phyloP scores from a whole-genome alignment of 768 basidiomycete genomes.

The Termitomyces sp. region DNA sequence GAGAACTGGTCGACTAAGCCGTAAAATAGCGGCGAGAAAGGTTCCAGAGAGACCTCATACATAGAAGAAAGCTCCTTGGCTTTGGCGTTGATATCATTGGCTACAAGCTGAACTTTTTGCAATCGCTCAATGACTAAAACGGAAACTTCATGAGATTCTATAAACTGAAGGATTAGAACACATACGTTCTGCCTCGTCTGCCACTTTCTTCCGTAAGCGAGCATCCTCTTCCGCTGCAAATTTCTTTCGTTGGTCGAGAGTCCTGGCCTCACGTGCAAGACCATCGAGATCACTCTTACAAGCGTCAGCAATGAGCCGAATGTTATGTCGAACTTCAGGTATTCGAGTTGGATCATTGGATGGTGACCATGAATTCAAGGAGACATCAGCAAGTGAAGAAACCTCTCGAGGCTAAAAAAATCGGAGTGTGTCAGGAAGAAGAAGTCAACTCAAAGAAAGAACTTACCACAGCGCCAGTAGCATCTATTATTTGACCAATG shows the following conservation, averaged over 20 bases:
- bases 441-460: background rate
- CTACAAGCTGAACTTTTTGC: constrained; percentile 71
- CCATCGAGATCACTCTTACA: constrained; percentile 85
- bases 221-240: constrained; percentile 69
- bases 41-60: constrained; percentile 71
- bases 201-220: constrained; percentile 63
- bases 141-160: background rate
- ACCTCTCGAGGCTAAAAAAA: constrained; percentile 75
- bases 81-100: constrained; percentile 64
- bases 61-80: constrained; percentile 60
- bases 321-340: constrained; percentile 96
- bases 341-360: constrained; percentile 84
- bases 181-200: constrained; percentile 76
- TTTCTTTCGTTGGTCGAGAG: constrained; percentile 74
- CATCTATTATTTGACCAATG: constrained; percentile 90
- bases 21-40: constrained; percentile 70
- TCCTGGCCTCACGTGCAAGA: constrained; percentile 85
- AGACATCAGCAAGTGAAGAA: constrained; percentile 76
- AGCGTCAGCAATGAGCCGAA: constrained; percentile 80
- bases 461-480: constrained; percentile 85
- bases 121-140: constrained; percentile 70
- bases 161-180: constrained; percentile 5
- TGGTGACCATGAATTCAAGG: constrained; percentile 78
- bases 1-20: constrained; percentile 67
- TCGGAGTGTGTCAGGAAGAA: constrained; percentile 1